Percentiles rank a stretch among this genome's conserved stretches.
phyloP scores from a whole-genome alignment of 2,329 filamentous ascomycete species.

The Neocatenulostroma microsporum region DNA sequence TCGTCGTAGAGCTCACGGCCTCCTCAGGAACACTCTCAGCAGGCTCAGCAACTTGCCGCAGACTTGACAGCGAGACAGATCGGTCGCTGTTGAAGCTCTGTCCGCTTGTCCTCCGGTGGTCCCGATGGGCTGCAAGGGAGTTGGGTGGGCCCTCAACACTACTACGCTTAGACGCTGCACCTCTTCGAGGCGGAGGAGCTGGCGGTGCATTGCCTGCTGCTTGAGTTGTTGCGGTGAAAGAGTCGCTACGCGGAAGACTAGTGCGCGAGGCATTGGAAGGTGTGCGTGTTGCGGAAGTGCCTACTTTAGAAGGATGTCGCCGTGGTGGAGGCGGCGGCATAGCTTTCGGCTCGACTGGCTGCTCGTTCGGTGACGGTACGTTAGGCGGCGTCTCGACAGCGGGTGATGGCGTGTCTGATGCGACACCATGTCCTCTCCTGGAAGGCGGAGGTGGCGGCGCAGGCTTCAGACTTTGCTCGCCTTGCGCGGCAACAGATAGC shows the following conservation, averaged over 20 bases:
- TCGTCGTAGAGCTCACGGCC: constrained; percentile 1
- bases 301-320: constrained; percentile 18
- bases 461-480: constrained; percentile 4
- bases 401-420: constrained; percentile 3
- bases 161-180: constrained; percentile 17
- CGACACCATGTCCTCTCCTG: constrained; percentile 15
- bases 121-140: constrained; percentile 7
- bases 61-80: constrained; percentile 14
- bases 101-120: constrained; percentile 16
- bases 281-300: constrained; percentile 11
- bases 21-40: constrained; percentile 8
- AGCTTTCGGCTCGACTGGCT: constrained; percentile 11
- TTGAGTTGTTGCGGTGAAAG: constrained; percentile 12
- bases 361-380: constrained; percentile 4
- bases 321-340: constrained; percentile 23
- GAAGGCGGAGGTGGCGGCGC: constrained; percentile 26
- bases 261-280: constrained; percentile 14
- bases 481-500: too few species aligned
- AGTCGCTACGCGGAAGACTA: constrained; percentile 15
- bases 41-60: constrained; percentile 15
- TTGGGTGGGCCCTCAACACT: constrained; percentile 19
- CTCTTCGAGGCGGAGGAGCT: constrained; percentile 24
- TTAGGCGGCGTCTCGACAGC: constrained; percentile 10
- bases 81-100: constrained; percentile 20
- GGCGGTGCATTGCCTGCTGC: constrained; percentile 16